Evolutionary conservation across 1,284 basidiomycete genomes (phyloP).

Genomic region (Afroboletus lepidellus): DNA sequence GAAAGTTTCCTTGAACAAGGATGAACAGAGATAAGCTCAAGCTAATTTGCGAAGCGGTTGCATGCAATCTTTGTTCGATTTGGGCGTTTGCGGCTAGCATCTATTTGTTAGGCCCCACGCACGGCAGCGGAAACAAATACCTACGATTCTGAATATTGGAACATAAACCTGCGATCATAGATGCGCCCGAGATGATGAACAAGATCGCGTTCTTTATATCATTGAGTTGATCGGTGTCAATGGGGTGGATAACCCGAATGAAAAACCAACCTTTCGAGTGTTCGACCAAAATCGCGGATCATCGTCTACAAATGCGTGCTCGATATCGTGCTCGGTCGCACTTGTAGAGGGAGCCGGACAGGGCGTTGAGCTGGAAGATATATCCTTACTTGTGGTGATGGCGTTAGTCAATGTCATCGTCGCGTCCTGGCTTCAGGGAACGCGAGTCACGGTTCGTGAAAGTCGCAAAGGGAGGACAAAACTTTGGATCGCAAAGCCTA

Average conservation of each 20-base stretch:
- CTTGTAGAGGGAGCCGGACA: not conserved
- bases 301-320: slow-evolving; percentile 65
- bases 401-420: not conserved
- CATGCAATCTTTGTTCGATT: slow-evolving; percentile 65
- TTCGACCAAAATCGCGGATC: slow-evolving; percentile 78
- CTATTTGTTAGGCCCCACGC: slow-evolving; percentile 10
- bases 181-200: slow-evolving; percentile 56
- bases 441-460: slow-evolving; percentile 12
- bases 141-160: slow-evolving; percentile 70
- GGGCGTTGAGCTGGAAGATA: not conserved
- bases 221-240: not conserved
- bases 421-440: not conserved
- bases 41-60: slow-evolving; percentile 69
- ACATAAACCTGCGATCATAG: slow-evolving; percentile 70
- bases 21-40: slow-evolving; percentile 79
- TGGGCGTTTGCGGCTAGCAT: slow-evolving; percentile 63
- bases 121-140: slow-evolving; percentile 19
- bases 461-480: not conserved
- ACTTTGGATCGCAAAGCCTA: not conserved
- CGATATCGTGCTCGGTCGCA: slow-evolving; percentile 47
- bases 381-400: not conserved
- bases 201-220: slow-evolving; percentile 50
- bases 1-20: slow-evolving; percentile 66
- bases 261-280: slow-evolving; percentile 56
- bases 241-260: not conserved